Conservation (phyloP, 371 early-diverging fungal species). For the Rhizopus microsporus region DNA sequence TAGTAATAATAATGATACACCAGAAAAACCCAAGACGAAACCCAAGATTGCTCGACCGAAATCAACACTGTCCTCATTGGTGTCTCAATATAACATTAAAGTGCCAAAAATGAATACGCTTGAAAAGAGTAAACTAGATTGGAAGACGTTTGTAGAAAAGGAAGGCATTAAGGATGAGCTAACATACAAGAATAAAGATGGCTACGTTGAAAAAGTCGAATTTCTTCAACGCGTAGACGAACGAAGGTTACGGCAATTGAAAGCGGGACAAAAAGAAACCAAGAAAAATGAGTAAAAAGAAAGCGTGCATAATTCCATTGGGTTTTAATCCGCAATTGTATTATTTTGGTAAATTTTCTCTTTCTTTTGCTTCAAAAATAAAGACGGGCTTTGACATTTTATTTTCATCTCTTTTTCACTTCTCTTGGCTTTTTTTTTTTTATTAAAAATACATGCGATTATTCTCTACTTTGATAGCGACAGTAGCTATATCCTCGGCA, state of each 20-base stretch:
- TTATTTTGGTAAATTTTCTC: background rate
- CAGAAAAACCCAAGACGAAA: background rate
- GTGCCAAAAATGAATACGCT: constrained; percentile 71
- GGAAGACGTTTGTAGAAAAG: constrained; percentile 67
- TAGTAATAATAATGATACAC: background rate
- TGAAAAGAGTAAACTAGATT: constrained; percentile 73
- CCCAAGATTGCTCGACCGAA: constrained; percentile 37
- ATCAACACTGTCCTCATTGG: constrained; percentile 55
- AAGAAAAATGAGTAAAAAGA: constrained; percentile 7
- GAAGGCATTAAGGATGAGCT: constrained; percentile 69
- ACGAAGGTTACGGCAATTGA: constrained; percentile 47
- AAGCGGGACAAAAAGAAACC: constrained; percentile 39
- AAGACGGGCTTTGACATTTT: constrained; percentile 1
- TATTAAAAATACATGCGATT: background rate
- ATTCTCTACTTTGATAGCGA: background rate
- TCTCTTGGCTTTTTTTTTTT: constrained; percentile 5
- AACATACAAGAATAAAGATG: constrained; percentile 71
- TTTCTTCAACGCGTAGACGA: constrained; percentile 64
- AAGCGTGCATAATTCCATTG: constrained; percentile 11
- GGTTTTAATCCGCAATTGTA: background rate
- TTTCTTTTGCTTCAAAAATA: constrained; percentile 6
- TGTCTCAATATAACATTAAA: constrained; percentile 63
- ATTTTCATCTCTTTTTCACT: background rate
- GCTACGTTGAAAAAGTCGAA: constrained; percentile 66
- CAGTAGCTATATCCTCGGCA: background rate